Percentiles rank a stretch among this genome's conserved stretches.
These are phyloP conservation scores for Sugiyamaella sp. DNA, from an alignment of 1,139 yeast species.

Conservation along the genomic window DNA sequence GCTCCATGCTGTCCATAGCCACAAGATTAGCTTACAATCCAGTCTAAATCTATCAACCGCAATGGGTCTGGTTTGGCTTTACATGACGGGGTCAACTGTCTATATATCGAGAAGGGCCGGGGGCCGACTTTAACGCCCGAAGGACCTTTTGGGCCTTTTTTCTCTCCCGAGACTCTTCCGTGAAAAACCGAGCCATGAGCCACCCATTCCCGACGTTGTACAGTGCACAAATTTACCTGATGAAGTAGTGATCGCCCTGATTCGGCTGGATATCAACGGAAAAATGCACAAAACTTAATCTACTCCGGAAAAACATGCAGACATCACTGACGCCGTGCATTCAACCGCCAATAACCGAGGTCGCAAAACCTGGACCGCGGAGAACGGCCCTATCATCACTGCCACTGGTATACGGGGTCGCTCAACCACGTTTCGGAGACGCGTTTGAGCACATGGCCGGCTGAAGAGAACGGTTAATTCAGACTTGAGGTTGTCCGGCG, in stretches of 20 bases:
- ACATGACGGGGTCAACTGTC: background rate
- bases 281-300: constrained; percentile 2
- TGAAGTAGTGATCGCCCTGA: background rate
- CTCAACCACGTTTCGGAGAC: too few species aligned
- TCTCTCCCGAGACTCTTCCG: background rate
- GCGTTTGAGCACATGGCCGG: too few species aligned
- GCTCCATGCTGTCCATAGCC: background rate
- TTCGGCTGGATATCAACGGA: constrained; percentile 10
- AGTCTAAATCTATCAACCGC: background rate
- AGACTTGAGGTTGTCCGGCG: too few species aligned
- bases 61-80: background rate
- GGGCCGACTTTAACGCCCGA: background rate
- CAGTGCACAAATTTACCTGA: background rate
- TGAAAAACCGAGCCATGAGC: constrained; percentile 7
- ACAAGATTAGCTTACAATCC: background rate
- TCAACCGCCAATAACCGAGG: background rate
- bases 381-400: too few species aligned
- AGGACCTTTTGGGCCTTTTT: too few species aligned
- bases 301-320: constrained; percentile 2
- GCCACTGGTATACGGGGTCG: too few species aligned
- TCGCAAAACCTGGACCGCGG: too few species aligned
- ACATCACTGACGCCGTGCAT: background rate
- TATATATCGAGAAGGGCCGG: background rate
- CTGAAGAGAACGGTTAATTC: too few species aligned
- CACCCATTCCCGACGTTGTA: constrained; percentile 8